Evolutionary conservation across 257 asterid species (phyloP).

Genomic region (Solanum sejunctum): DNA sequence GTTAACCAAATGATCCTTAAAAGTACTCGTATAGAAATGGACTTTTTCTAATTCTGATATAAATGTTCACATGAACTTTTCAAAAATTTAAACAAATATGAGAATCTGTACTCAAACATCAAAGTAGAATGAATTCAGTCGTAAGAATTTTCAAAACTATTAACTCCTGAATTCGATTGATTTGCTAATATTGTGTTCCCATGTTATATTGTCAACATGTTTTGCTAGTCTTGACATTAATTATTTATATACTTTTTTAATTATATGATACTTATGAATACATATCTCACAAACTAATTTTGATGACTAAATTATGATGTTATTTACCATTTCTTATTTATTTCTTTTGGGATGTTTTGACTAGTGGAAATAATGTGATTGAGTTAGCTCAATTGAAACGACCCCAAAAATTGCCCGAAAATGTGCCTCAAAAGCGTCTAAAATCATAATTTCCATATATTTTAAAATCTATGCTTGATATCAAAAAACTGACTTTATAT

Average conservation of each 20-base stretch:
- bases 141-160: background rate
- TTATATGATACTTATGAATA: too few relatives aligned
- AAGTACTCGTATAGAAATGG: background rate
- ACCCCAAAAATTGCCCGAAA: too few relatives aligned
- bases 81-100: background rate
- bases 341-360: slow-evolving; percentile 52
- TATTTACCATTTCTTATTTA: too few relatives aligned
- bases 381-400: slow-evolving; percentile 20
- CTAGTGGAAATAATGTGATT: slow-evolving; percentile 25
- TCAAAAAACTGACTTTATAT: too few relatives aligned
- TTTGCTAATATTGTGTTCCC: background rate
- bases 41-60: background rate
- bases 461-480: too few relatives aligned
- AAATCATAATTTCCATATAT: too few relatives aligned
- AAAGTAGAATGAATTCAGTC: background rate
- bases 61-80: background rate
- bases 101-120: background rate
- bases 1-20: background rate
- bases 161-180: background rate
- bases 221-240: background rate
- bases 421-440: too few relatives aligned
- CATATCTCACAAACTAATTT: background rate
- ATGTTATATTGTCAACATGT: background rate
- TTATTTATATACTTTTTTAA: too few relatives aligned
- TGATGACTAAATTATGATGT: background rate